Evolutionary conservation across 1,284 basidiomycete species (phyloP).

Genomic region (Leucoagaricus sp.): DNA sequence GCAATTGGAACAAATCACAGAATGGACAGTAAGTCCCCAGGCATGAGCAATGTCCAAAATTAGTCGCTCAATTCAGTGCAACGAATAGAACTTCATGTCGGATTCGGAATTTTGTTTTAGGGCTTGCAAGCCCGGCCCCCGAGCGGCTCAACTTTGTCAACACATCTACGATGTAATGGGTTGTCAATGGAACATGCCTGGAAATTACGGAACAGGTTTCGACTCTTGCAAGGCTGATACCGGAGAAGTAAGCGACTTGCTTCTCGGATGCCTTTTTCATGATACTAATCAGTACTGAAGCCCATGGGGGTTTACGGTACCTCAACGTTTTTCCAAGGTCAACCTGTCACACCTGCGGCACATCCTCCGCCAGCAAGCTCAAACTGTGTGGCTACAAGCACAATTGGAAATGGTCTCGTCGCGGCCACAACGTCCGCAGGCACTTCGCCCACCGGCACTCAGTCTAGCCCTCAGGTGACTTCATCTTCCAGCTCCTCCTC

Average conservation of each 20-base stretch:
- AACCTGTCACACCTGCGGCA: conserved; percentile 56
- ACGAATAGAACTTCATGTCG: conserved; percentile 55
- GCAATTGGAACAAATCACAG: conserved; percentile 53
- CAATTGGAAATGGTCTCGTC: conserved; percentile 43
- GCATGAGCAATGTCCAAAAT: background rate
- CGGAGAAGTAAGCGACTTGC: conserved; percentile 45
- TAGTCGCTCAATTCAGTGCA: conserved; percentile 19
- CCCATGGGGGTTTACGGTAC: conserved; percentile 72
- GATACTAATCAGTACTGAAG: conserved; percentile 28
- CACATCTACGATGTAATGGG: conserved; percentile 69
- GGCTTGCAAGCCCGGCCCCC: conserved; percentile 63
- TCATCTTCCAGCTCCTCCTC: background rate
- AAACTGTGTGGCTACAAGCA: conserved; percentile 45
- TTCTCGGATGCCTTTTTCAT: conserved; percentile 6
- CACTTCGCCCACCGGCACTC: background rate
- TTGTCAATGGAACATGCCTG: conserved; percentile 72
- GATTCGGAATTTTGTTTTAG: conserved; percentile 71
- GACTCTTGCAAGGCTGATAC: conserved; percentile 59
- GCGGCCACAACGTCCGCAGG: conserved; percentile 22
- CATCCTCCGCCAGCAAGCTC: conserved; percentile 61
- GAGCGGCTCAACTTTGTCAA: conserved; percentile 62
- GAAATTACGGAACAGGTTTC: conserved; percentile 59
- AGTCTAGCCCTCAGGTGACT: background rate
- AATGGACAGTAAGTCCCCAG: conserved; percentile 69
- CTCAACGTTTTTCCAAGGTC: conserved; percentile 68